A percentile compares a stretch with the other conserved stretches of the same genome.
Conservation (phyloP, 2,329 filamentous ascomycete genomes). For the Tolypocladium tropicale region DNA sequence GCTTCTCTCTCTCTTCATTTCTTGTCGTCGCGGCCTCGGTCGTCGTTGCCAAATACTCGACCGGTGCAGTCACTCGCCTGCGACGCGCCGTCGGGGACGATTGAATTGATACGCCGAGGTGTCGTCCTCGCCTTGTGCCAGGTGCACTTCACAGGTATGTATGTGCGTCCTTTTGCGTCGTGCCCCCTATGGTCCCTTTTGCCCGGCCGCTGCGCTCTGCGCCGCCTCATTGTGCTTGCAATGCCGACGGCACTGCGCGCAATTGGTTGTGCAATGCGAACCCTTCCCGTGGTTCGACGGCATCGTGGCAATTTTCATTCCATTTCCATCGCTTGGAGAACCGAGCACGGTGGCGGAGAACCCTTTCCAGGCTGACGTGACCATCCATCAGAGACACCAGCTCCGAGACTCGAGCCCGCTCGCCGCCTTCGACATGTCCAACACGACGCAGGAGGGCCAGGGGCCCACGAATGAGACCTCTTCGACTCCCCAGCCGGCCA, state of each 20-base stretch:
- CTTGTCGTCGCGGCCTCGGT: neutral
- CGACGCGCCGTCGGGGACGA: neutral
- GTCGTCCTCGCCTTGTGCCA: neutral
- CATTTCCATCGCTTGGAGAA: too few species aligned
- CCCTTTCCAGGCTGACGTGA: neutral
- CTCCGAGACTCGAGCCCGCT: neutral
- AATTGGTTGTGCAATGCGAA: neutral
- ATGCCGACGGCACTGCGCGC: neutral
- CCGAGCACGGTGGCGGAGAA: neutral
- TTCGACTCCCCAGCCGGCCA: constrained; percentile 1
- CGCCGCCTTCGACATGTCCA: neutral
- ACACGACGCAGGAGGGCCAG: neutral
- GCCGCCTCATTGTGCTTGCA: neutral
- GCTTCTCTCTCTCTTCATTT: neutral
- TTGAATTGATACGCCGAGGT: neutral
- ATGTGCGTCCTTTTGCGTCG: neutral
- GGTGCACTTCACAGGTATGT: neutral
- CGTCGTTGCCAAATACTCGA: neutral
- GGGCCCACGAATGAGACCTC: constrained; percentile 1
- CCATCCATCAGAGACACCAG: neutral
- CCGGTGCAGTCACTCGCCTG: neutral
- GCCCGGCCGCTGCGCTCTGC: neutral
- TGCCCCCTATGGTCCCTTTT: neutral
- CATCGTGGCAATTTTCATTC: neutral
- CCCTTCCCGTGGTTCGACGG: neutral